Conservation (phyloP, 768 basidiomycete species). For the Hericium alpestre region DNA sequence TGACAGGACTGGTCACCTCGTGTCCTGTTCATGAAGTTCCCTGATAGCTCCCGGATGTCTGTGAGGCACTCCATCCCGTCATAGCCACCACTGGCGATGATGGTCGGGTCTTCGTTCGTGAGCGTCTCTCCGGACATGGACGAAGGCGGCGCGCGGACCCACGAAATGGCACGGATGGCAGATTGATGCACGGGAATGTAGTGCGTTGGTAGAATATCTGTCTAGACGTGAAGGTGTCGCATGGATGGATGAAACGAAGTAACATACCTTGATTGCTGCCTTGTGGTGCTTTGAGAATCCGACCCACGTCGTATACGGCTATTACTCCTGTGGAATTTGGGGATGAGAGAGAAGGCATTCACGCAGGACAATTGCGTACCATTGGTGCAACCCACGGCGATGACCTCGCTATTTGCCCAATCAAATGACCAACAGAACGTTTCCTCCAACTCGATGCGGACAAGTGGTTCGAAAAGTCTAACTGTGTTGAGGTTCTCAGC, state of each 20-base stretch:
- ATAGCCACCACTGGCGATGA: constrained; percentile 69
- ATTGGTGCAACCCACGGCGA: constrained; percentile 79
- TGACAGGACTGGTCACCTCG: constrained; percentile 39
- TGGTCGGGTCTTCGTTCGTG: constrained; percentile 49
- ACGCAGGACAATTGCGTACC: constrained; percentile 32
- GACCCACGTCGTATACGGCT: constrained; percentile 45
- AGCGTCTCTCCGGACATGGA: constrained; percentile 35
- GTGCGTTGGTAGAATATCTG: constrained; percentile 52
- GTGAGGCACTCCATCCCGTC: constrained; percentile 70
- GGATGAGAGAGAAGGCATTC: neutral
- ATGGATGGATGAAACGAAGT: no score
- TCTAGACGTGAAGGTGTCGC: no score
- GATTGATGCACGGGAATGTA: constrained; percentile 70
- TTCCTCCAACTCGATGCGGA: constrained; percentile 68
- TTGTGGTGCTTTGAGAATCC: constrained; percentile 3
- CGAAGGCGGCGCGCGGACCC: constrained; percentile 59
- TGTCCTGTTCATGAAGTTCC: constrained; percentile 65
- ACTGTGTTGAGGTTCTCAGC: constrained; percentile 28
- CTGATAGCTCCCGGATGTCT: constrained; percentile 63
- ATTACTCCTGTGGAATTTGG: constrained; percentile 33
- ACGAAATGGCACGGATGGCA: constrained; percentile 64
- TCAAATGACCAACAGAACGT: constrained; percentile 73
- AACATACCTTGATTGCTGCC: constrained; percentile 3
- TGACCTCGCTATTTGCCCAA: constrained; percentile 77
- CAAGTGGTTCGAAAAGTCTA: constrained; percentile 46